These are phyloP conservation scores for Ogataea pignaliae DNA, from an alignment of 805 yeast genomes.

Conservation along the genomic window DNA sequence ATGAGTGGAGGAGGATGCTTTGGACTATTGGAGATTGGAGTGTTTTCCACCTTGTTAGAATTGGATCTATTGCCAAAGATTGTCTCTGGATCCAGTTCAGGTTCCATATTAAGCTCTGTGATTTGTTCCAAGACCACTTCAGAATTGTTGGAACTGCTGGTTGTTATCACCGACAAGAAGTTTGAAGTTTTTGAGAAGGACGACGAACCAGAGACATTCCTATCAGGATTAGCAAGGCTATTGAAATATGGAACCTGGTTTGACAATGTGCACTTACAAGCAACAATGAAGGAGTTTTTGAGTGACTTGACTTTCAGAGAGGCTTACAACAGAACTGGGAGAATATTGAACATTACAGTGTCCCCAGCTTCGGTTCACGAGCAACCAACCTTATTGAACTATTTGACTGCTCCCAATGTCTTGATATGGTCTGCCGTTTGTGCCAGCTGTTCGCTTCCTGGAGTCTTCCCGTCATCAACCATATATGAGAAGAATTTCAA, in stretches of 20 bases:
- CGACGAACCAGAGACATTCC: constrained; percentile 47
- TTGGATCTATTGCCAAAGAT: constrained; percentile 76
- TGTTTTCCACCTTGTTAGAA: constrained; percentile 72
- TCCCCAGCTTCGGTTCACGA: constrained; percentile 90
- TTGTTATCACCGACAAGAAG: constrained; percentile 53
- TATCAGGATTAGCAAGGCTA: constrained; percentile 53
- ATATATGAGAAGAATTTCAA: constrained; percentile 76
- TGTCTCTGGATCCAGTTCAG: constrained; percentile 93
- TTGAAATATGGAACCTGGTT: constrained; percentile 87
- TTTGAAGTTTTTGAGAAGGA: constrained; percentile 48
- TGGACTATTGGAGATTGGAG: constrained; percentile 92
- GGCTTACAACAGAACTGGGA: constrained; percentile 90
- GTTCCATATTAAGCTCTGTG: constrained; percentile 89
- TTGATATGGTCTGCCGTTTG: constrained; percentile 86
- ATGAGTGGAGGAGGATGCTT: constrained; percentile 94
- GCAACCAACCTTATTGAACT: constrained; percentile 78
- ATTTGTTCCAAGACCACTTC: constrained; percentile 75
- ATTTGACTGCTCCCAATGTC: constrained; percentile 77
- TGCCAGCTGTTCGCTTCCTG: constrained; percentile 92
- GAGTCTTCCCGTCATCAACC: constrained; percentile 81
- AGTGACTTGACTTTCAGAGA: constrained; percentile 93
- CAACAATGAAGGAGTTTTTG: constrained; percentile 70
- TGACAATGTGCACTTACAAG: constrained; percentile 65
- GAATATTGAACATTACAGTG: constrained; percentile 89
- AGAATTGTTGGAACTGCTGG: constrained; percentile 57